These are phyloP conservation scores for Cnidoscolus chayamansa DNA, from an alignment of 441 rosid species.

Conservation along the genomic window DNA sequence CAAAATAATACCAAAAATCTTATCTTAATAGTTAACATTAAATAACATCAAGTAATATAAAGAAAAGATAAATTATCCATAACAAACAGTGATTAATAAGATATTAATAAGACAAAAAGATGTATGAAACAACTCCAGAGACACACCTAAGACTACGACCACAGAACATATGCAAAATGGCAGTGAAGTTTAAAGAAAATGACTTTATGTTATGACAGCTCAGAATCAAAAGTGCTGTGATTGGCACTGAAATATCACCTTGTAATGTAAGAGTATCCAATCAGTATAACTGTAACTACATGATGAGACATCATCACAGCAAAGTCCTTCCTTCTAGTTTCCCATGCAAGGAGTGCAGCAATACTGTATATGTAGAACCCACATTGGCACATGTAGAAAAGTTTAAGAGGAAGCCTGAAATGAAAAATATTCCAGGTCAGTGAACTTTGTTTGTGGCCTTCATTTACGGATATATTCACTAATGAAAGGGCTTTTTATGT, in stretches of 20 bases:
- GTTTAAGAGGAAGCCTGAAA: conserved; percentile 61
- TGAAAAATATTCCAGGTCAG: conserved; percentile 13
- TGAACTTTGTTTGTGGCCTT: background rate
- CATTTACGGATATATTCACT: background rate
- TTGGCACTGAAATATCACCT: conserved; percentile 41
- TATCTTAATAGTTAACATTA: too few species aligned
- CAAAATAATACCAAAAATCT: too few species aligned
- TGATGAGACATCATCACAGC: conserved; percentile 98
- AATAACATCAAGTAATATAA: too few species aligned
- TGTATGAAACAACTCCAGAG: background rate
- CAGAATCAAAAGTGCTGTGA: conserved; percentile 10
- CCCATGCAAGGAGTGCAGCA: conserved; percentile 88
- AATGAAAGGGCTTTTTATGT: conserved; percentile 3
- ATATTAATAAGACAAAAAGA: background rate
- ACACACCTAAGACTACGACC: background rate
- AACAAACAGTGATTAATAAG: too few species aligned
- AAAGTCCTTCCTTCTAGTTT: conserved; percentile 93
- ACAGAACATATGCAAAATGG: background rate
- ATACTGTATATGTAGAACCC: conserved; percentile 79
- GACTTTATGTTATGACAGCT: conserved; percentile 5
- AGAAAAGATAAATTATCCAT: too few species aligned
- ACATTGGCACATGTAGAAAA: conserved; percentile 87
- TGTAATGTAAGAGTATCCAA: conserved; percentile 73
- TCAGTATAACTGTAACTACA: conserved; percentile 72
- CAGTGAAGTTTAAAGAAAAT: background rate